phyloP scores from a whole-genome alignment of 306 rosid species.

The Pterocarpus santalinus region DNA sequence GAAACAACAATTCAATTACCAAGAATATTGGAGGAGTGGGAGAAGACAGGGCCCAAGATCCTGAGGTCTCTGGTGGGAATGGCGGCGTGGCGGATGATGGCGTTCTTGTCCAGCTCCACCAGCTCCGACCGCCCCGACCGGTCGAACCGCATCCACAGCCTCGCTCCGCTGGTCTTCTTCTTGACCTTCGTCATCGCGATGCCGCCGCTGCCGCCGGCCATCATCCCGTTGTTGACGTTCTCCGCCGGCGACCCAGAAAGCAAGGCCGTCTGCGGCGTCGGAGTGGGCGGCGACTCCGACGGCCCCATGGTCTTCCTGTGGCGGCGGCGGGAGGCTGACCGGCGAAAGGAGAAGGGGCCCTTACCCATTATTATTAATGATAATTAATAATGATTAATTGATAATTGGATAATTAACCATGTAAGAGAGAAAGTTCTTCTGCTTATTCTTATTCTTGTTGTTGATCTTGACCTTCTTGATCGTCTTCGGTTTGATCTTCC shows the following conservation, averaged over 20 bases:
- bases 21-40: slow-evolving; percentile 91
- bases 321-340: slow-evolving; percentile 70
- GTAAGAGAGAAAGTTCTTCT: no score
- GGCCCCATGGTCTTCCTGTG: slow-evolving; percentile 52
- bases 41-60: slow-evolving; percentile 92
- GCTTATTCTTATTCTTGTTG: no score
- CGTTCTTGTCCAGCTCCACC: slow-evolving; percentile 81
- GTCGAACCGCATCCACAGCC: slow-evolving; percentile 92
- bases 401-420: background rate
- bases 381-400: background rate
- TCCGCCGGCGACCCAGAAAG: slow-evolving; percentile 36
- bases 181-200: slow-evolving; percentile 59
- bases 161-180: slow-evolving; percentile 88
- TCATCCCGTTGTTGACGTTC: background rate
- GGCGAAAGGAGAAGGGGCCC: slow-evolving; percentile 73
- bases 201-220: slow-evolving; percentile 26
- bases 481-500: no score
- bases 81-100: slow-evolving; percentile 77
- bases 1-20: slow-evolving; percentile 56
- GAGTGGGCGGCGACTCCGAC: slow-evolving; percentile 32
- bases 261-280: slow-evolving; percentile 13
- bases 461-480: no score
- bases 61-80: slow-evolving; percentile 93
- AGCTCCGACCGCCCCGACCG: slow-evolving; percentile 81
- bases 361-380: slow-evolving; percentile 61